These are phyloP conservation scores for Colletotrichum sp. DNA, from an alignment of 2,329 filamentous ascomycete species.

Conservation along the genomic window DNA sequence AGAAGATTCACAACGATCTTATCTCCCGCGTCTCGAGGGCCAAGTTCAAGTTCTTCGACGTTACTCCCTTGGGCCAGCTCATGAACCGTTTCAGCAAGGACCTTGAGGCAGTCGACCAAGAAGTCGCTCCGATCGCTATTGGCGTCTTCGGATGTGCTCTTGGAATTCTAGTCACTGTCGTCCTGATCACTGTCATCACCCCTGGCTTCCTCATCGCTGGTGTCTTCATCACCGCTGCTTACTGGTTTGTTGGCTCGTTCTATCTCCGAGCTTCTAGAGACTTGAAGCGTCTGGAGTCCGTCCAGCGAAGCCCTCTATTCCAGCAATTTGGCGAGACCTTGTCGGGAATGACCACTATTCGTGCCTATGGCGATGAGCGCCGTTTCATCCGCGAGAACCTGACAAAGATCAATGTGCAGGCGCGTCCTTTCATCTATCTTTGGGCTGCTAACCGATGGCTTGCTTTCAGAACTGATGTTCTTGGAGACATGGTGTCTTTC, in stretches of 20 bases:
- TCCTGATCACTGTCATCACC: constrained; percentile 86
- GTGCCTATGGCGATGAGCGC: constrained; percentile 92
- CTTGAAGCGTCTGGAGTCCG: constrained; percentile 91
- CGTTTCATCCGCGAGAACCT: constrained; percentile 95
- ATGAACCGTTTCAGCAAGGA: constrained; percentile 99
- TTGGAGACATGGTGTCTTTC: constrained; percentile 91
- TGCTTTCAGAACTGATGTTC: constrained; percentile 86
- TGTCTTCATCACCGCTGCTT: constrained; percentile 82
- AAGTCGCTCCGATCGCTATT: constrained; percentile 91
- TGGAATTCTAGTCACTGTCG: constrained; percentile 80
- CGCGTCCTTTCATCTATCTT: constrained; percentile 91
- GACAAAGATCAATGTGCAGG: constrained; percentile 84
- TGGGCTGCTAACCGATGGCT: constrained; percentile 99
- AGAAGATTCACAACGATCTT: constrained; percentile 79
- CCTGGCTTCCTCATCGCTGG: constrained; percentile 89
- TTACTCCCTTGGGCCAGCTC: constrained; percentile 91
- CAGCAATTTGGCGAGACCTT: constrained; percentile 98
- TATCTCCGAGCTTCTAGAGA: constrained; percentile 95
- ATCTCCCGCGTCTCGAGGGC: constrained; percentile 83
- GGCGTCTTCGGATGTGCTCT: constrained; percentile 69
- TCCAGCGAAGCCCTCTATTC: constrained; percentile 92
- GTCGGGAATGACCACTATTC: constrained; percentile 93
- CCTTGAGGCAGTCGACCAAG: constrained; percentile 92
- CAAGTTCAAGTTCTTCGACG: constrained; percentile 97
- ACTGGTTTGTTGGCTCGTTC: constrained; percentile 82